Conservation (phyloP, 306 rosid species). For the Pyrus bretschneideri region DNA sequence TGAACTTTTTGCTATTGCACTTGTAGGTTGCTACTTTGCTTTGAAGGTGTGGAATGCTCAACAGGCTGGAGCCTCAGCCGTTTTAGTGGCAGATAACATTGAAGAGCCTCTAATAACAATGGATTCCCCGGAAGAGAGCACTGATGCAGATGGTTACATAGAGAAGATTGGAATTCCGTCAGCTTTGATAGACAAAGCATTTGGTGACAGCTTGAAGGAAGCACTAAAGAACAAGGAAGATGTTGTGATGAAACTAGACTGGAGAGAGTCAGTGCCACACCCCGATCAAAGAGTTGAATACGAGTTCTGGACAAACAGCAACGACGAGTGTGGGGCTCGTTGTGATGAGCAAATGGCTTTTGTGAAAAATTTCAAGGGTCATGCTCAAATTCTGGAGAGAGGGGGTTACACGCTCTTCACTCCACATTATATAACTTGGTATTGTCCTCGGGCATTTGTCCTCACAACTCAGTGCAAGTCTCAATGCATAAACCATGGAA, state of each 20-base stretch:
- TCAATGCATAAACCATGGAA: slow-evolving; percentile 83
- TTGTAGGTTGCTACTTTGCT: slow-evolving; percentile 79
- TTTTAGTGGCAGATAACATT: slow-evolving; percentile 54
- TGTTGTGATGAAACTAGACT: slow-evolving; percentile 61
- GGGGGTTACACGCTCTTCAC: slow-evolving; percentile 73
- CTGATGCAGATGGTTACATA: slow-evolving; percentile 58
- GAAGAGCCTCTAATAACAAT: slow-evolving; percentile 77
- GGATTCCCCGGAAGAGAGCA: slow-evolving; percentile 72
- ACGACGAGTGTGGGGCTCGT: slow-evolving; percentile 87
- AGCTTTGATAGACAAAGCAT: slow-evolving; percentile 58
- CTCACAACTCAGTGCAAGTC: slow-evolving; percentile 68
- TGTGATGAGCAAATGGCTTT: slow-evolving; percentile 87
- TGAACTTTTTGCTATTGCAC: background rate
- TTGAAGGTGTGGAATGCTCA: slow-evolving; percentile 93
- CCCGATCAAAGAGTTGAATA: slow-evolving; percentile 87
- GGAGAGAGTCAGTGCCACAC: slow-evolving; percentile 88
- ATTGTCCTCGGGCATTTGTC: slow-evolving; percentile 61
- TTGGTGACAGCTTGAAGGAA: slow-evolving; percentile 62
- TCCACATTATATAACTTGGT: slow-evolving; percentile 95
- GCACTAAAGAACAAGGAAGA: slow-evolving; percentile 40
- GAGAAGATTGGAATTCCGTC: slow-evolving; percentile 72
- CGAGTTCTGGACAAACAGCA: slow-evolving; percentile 97
- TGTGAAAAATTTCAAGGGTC: slow-evolving; percentile 79
- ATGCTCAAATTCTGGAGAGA: slow-evolving; percentile 95
- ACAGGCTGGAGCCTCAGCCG: slow-evolving; percentile 87